Evolutionary conservation across 2,329 filamentous ascomycete genomes (phyloP), one percentile per base, ranked within the genome.

Genomic region (Aspergillus calidoustus): DNA sequence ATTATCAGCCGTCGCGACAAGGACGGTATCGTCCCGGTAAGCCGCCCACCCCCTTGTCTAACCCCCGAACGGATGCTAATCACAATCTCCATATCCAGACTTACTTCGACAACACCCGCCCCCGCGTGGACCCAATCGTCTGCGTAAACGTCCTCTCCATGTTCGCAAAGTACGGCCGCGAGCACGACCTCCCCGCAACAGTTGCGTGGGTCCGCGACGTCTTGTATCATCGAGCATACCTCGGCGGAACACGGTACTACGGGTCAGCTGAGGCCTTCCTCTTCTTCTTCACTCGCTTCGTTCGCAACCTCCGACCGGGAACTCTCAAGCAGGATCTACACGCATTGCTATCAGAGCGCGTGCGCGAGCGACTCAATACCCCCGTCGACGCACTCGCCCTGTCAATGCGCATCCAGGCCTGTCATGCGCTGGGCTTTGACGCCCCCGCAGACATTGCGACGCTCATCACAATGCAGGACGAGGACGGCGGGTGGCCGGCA

Each of bases 401-500:
- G 3, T 57, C 48, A 2, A 54, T 54, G 43, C 48, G 57, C 22
- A 31, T 57, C 11, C 3, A 50, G 7, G 54, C 50, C 3, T 63
- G 57, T 19, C 30, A 25, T 15, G 4, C 38, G 6, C 15, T 63
- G n/a, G 53, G 49, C 1, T 17, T 63, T 3, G 22, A 11, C 1
- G 23, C 50, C 6, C 13, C 11, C 2, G 19, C 13, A 6, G 61
- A 57, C 22, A 67, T 57, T 7, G 66, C 59, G 8, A 61, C 59
- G 34, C 65, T 79, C 22, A 60, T 69, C 13, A 60, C 56, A 9
- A 31, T 74, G 31, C 76, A 79, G 58, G 66, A 67, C 30, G 65
- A 69, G 22, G 76, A 78, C 60, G 76, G 76, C 0, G 68, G 76
- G 5, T 79, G 76, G 75, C 69, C 74, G 34, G 46, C 68, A 71